Evolutionary conservation across 768 basidiomycete genomes (phyloP), one percentile per base, ranked within the genome.

Genomic region (Dacryopinax primogenitus): DNA sequence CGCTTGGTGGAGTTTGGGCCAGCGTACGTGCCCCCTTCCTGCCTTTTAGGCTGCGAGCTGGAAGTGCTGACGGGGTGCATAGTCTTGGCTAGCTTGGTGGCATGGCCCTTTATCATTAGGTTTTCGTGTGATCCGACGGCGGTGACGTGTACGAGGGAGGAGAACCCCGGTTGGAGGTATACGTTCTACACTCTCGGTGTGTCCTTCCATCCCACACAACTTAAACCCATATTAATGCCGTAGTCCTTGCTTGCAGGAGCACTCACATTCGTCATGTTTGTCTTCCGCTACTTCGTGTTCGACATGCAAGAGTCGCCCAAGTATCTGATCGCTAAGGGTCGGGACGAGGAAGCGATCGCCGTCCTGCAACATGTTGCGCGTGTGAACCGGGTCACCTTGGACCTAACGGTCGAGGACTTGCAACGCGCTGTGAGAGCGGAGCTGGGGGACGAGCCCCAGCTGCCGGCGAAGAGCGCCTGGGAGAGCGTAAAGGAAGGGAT

Each of bases 91-190:
- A 82, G 79, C 18, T 71, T 80, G 33, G 75, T 84, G 33, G 79
- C 81, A 6, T 85, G 81, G 79, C 81, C 76, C 0, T 81, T 84
- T 68, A 82, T 84, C 34, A 78, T 78, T 28, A 81, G 80, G 66
- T 84, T 79, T 69, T 82, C 83, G 2, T 85, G 84, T 69, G 68
- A 73, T 32, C 63, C 68, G 1, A 70, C 75, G 18, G 70, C 68
- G 33, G 74, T 78, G 37, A 73, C 81, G 68, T 85, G 84, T 68
- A 70, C 75, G 1, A 78, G 77, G 66, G 74, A 73, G 0, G 73
- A 78, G 67, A 85, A 85, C 67, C 82, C 81, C 78, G 84, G 84
- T 12, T 85, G 84, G 84, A 75, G 84, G 72, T 84, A 83, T 70
- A 77, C 78, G 23, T 72, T 81, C 77, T 82, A 72, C 69, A 76